Evolutionary conservation across 257 asterid genomes (phyloP).

Genomic region (Fraxinus anomala): DNA sequence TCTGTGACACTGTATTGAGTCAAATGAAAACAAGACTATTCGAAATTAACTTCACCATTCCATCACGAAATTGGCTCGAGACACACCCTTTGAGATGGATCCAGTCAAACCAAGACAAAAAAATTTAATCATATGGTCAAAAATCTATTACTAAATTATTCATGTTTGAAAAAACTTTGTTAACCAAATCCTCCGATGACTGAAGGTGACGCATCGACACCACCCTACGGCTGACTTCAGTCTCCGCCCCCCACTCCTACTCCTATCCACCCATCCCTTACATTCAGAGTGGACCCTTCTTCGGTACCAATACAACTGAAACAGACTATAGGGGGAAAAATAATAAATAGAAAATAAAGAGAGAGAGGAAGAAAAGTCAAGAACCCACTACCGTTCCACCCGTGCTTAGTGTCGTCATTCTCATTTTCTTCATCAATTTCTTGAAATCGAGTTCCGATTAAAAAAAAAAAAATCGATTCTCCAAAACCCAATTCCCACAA

Average conservation of each 20-base stretch:
- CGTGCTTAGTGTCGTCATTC: conserved; percentile 42
- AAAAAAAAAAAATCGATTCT: conserved; percentile 31
- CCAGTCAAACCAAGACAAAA: neutral
- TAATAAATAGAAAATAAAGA: too few species aligned
- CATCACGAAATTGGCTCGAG: neutral
- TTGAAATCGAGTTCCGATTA: conserved; percentile 17
- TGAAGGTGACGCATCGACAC: too few species aligned
- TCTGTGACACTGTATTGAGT: too few species aligned
- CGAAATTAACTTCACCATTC: neutral
- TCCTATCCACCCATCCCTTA: neutral
- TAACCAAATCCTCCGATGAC: too few species aligned
- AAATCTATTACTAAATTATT: too few species aligned
- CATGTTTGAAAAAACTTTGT: too few species aligned
- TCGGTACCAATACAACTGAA: neutral
- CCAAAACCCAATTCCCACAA: conserved; percentile 31
- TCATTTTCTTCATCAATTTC: neutral
- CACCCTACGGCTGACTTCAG: neutral
- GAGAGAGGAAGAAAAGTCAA: conserved; percentile 30
- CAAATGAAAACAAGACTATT: too few species aligned
- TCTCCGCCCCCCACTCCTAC: neutral
- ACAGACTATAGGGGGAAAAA: neutral
- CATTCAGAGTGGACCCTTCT: neutral
- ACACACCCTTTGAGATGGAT: neutral
- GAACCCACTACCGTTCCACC: conserved; percentile 40
- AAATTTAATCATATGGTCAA: too few species aligned